Percentiles rank a stretch among this genome's conserved stretches.
Evolutionary conservation across 495 filamentous ascomycete species (phyloP).

Genomic region (Cercophora samala): DNA sequence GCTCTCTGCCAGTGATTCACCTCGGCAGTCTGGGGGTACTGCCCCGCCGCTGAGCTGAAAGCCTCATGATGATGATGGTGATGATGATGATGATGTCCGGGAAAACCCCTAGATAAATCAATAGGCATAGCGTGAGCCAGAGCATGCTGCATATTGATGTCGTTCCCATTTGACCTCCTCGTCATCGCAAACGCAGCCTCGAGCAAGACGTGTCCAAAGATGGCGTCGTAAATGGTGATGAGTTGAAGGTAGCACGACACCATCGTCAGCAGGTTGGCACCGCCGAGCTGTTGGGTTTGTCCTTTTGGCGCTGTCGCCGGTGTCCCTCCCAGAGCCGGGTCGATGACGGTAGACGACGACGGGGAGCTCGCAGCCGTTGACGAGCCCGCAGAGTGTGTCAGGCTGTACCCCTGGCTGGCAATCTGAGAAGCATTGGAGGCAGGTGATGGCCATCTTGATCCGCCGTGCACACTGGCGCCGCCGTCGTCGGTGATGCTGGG

Average conservation of each 20-base stretch:
- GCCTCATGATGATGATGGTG: background rate
- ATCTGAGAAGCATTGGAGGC: background rate
- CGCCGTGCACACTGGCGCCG: background rate
- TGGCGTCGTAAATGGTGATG: slow-evolving; percentile 8
- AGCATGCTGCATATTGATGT: background rate
- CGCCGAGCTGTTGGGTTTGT: background rate
- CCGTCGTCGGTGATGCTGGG: background rate
- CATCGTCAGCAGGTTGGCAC: slow-evolving; percentile 3
- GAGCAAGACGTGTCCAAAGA: slow-evolving; percentile 1
- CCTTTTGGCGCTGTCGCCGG: background rate
- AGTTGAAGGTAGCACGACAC: slow-evolving; percentile 9
- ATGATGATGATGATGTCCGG: background rate
- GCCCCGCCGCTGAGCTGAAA: too few relatives aligned
- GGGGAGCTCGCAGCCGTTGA: slow-evolving; percentile 6
- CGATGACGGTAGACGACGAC: background rate
- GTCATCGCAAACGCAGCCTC: background rate
- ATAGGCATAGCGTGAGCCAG: background rate
- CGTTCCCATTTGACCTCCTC: background rate
- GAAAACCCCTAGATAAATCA: background rate
- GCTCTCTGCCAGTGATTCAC: background rate
- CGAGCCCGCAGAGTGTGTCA: background rate
- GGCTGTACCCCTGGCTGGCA: background rate
- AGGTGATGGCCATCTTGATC: slow-evolving; percentile 7
- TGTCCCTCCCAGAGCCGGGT: slow-evolving; percentile 4
- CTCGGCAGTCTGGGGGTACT: background rate